Percentiles rank a stretch among this genome's conserved stretches.
These are phyloP conservation scores for Terana coerulea DNA, from an alignment of 768 basidiomycete genomes.

Conservation along the genomic window DNA sequence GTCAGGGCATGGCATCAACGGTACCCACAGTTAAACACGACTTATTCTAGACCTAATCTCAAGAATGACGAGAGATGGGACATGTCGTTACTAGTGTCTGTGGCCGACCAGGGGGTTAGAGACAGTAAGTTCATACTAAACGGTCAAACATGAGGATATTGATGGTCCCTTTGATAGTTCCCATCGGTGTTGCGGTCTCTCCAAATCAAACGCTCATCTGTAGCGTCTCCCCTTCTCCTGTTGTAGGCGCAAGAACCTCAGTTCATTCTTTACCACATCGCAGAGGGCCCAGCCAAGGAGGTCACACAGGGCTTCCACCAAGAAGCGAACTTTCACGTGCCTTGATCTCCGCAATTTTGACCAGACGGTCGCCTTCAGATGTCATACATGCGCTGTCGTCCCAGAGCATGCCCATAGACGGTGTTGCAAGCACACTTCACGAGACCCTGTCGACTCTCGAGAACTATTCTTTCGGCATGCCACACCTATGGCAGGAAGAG, in stretches of 20 bases:
- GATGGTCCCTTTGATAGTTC: slow-evolving; percentile 49
- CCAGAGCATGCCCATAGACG: slow-evolving; percentile 35
- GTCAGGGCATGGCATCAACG: slow-evolving; percentile 15
- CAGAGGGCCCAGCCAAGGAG: background rate
- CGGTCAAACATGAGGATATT: no score
- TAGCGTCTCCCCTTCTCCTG: slow-evolving; percentile 41
- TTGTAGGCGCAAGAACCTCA: slow-evolving; percentile 11
- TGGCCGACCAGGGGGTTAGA: slow-evolving; percentile 39
- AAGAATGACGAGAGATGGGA: slow-evolving; percentile 50
- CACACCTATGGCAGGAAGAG: slow-evolving; percentile 43
- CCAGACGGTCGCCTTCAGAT: slow-evolving; percentile 53
- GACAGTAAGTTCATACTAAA: slow-evolving; percentile 33
- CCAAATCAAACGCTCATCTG: slow-evolving; percentile 58
- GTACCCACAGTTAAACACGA: background rate
- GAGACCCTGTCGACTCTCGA: slow-evolving; percentile 46
- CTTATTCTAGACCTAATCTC: slow-evolving; percentile 46
- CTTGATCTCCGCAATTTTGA: slow-evolving; percentile 42
- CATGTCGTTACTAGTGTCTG: slow-evolving; percentile 40
- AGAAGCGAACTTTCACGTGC: slow-evolving; percentile 17
- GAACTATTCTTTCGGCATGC: slow-evolving; percentile 34
- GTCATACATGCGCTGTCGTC: slow-evolving; percentile 52
- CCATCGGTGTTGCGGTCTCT: slow-evolving; percentile 50
- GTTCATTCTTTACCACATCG: slow-evolving; percentile 20
- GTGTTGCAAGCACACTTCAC: slow-evolving; percentile 45
- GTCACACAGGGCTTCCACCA: background rate